phyloP scores from a whole-genome alignment of 2,329 filamentous ascomycete genomes.

The Spiromastix sp. region DNA sequence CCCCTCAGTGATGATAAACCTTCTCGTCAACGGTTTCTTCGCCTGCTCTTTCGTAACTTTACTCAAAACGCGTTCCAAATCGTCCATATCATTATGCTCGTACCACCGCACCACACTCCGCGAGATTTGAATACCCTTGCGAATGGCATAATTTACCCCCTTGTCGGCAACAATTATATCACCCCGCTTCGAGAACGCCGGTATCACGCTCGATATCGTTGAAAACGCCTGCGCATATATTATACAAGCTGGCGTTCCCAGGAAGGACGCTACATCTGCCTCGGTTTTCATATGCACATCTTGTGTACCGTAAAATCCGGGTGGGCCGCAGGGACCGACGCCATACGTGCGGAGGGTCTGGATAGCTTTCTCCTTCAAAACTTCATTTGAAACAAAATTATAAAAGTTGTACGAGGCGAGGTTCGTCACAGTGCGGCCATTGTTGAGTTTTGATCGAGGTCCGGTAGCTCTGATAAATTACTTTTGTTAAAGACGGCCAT shows the following conservation, averaged over 20 bases:
- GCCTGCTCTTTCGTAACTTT: constrained; percentile 81
- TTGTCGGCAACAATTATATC: constrained; percentile 95
- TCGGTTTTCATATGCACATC: constrained; percentile 98
- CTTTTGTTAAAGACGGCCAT: too few relatives aligned
- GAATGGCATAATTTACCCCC: constrained; percentile 84
- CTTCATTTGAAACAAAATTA: constrained; percentile 89
- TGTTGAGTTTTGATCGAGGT: constrained; percentile 79
- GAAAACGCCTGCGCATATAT: constrained; percentile 95
- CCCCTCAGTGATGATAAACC: constrained; percentile 94
- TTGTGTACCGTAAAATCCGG: constrained; percentile 96
- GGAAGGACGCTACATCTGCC: constrained; percentile 78
- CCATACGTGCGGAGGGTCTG: constrained; percentile 90
- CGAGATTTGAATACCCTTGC: constrained; percentile 88
- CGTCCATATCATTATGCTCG: constrained; percentile 91
- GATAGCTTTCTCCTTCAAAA: constrained; percentile 89
- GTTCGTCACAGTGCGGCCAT: constrained; percentile 83
- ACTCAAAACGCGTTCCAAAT: constrained; percentile 74
- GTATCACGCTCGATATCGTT: constrained; percentile 93
- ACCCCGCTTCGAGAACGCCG: constrained; percentile 90
- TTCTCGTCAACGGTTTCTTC: constrained; percentile 75
- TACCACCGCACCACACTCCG: constrained; percentile 89
- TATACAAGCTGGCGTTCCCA: constrained; percentile 82
- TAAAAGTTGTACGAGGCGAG: constrained; percentile 95
- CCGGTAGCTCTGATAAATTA: constrained; percentile 76
- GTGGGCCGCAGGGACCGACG: constrained; percentile 90